These are phyloP conservation scores for Saccharomycopsis fodiens DNA, from an alignment of 805 yeast species.

Conservation along the genomic window DNA sequence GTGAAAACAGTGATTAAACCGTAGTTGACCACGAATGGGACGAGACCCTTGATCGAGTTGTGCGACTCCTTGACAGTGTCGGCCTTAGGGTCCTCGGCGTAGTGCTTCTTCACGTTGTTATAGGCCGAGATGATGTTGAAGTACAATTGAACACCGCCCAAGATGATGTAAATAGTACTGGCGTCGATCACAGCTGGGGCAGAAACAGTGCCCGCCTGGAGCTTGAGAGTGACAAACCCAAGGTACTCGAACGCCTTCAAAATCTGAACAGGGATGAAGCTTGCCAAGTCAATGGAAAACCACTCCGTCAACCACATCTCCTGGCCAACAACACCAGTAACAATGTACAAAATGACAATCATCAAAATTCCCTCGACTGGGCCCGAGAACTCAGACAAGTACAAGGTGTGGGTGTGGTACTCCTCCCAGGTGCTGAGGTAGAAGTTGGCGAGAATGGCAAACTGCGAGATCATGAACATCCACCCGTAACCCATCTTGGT, in stretches of 20 bases:
- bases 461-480: conserved; percentile 53
- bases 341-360: conserved; percentile 43
- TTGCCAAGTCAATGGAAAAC: conserved; percentile 5
- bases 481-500: conserved; percentile 68
- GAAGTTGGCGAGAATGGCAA: conserved; percentile 72
- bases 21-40: conserved; percentile 61
- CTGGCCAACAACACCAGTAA: conserved; percentile 68
- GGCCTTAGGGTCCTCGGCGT: conserved; percentile 29
- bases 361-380: conserved; percentile 91
- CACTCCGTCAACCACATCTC: conserved; percentile 42
- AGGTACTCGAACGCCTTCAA: conserved; percentile 2
- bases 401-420: conserved; percentile 79
- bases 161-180: conserved; percentile 36
- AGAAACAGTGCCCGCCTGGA: conserved; percentile 1
- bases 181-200: conserved; percentile 30
- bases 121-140: conserved; percentile 66
- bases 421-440: conserved; percentile 95
- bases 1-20: conserved; percentile 40
- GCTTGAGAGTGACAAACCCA: conserved; percentile 15
- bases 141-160: conserved; percentile 47
- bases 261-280: conserved; percentile 1
- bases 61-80: conserved; percentile 22
- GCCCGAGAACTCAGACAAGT: conserved; percentile 73
- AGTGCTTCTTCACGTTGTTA: conserved; percentile 46
- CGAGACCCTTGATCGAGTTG: conserved; percentile 44